phyloP scores from a whole-genome alignment of 2,329 filamentous ascomycete genomes.

The Fusarium sp. region DNA sequence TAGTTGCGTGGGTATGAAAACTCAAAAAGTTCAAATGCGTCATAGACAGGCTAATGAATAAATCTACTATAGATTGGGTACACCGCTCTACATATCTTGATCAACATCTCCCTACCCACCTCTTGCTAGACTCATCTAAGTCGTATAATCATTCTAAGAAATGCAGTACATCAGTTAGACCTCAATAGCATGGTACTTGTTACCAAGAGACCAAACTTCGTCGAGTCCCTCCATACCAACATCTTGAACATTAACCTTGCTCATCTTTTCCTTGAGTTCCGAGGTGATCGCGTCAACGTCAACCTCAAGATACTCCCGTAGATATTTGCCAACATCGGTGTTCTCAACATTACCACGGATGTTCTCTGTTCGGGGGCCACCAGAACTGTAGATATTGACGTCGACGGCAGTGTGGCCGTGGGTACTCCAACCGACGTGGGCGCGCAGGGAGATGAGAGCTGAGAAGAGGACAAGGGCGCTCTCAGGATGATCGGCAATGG shows the following conservation, averaged over 20 bases:
- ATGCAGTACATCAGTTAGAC: background rate
- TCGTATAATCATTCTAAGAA: background rate
- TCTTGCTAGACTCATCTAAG: background rate
- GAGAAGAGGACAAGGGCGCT: conserved; percentile 71
- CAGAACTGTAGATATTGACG: conserved; percentile 93
- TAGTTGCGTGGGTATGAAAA: background rate
- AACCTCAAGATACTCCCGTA: conserved; percentile 80
- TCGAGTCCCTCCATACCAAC: conserved; percentile 26
- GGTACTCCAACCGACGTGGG: conserved; percentile 92
- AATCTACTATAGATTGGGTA: background rate
- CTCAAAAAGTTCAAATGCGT: background rate
- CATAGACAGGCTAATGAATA: background rate
- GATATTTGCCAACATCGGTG: conserved; percentile 86
- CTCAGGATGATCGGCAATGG: conserved; percentile 68
- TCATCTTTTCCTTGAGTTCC: conserved; percentile 71
- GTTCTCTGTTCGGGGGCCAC: conserved; percentile 68
- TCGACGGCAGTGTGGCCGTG: conserved; percentile 95
- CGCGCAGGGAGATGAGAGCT: conserved; percentile 86
- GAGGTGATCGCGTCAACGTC: conserved; percentile 82
- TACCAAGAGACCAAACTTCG: conserved; percentile 21
- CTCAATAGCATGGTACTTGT: conserved; percentile 24
- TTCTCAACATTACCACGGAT: conserved; percentile 93
- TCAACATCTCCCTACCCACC: background rate
- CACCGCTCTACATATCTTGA: background rate
- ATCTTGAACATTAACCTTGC: conserved; percentile 22